Evolutionary conservation across 2,329 filamentous ascomycete species (phyloP), one percentile per base, ranked within the genome.

Genomic region (Exserohilum turcica): DNA sequence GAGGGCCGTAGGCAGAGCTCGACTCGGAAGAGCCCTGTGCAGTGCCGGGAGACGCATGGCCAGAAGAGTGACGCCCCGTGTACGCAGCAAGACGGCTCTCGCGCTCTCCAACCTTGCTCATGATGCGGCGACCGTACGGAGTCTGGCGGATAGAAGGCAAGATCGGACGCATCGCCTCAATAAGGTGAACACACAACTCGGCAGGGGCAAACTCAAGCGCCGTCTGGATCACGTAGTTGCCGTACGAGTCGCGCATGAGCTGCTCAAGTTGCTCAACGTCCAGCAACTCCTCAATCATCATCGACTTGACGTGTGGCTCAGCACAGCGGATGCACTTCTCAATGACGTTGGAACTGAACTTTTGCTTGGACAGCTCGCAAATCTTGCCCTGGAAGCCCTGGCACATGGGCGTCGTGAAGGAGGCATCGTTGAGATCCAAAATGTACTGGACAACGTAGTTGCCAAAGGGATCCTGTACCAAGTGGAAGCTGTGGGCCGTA

Each of bases 361-460:
- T 99, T 80, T 99, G 94, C 73, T 92, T 92, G 5, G 94, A 97
- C 13, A 88, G 71, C 84, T 84, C 76, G 76, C 83, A 69, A 73
- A 89, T 79, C 85, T 90, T 80, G 65, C 88, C 88, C 50, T 83
- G 79, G 79, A 99, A 97, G 68, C 87, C 88, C 47, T 83, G 80
- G 56, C 95, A 94, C 35, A 99, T 82, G 3, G 93, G 93, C 67
- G 94, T 89, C 1, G 93, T 97, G 77, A 96, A 97, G 64, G 81
- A 81, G 10, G 88, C 82, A 71, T 99, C 92, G 62, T 92, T 92
- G 48, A 97, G 84, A 72, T 97, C 94, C 64, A 99, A 74, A 71
- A 99, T 97, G 78, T 99, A 99, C 78, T 99, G 94, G 44, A 99
- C 90, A 44, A 99, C 94, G 63, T 99, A 99, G 77, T 99, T 99